Evolutionary conservation across 257 asterid species (phyloP), one percentile per base, ranked within the genome.

Genomic region (Hygrophila difformis): DNA sequence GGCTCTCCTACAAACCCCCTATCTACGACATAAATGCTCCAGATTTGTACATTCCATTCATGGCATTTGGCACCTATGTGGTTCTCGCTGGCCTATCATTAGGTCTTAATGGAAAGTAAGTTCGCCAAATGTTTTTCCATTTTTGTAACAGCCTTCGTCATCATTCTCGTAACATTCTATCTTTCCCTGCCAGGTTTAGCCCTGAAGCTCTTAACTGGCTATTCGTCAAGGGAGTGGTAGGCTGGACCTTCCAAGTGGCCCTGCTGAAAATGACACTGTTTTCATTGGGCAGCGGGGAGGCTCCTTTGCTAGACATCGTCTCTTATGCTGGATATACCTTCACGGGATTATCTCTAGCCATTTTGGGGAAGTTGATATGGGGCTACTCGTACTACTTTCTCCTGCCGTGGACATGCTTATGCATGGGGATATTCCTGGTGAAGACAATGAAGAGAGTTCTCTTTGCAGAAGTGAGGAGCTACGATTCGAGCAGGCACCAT

Each of bases 1-100:
- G 77, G 65, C 77, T 69, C 18, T 69, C 81, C 36, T 74, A 74
- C 62, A 74, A 74, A 40, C 81, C 77, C 22, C 81, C 81, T 18
- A 59, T 74, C 39, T 65, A 69, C 8, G 81, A 74, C 49, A 74
- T 74, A 59, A 69, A 74, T 62, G 81, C 81, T 44, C 81, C 81
- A 7, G 81, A 74, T 41, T 47, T 74, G 61, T 74, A 69, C 71
- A 74, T 74, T 38, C 81, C 81, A 1, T 69, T 74, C 40, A 66
- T 74, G 77, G 77, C 81, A 36, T 74, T 74, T 21, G 81, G 71
- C 18, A 74, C 81, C 22, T 74, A 74, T 60, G 64, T 74, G 53
- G 68, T 74, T 61, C 77, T 74, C 47, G 69, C 74, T 22, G 81
- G 81, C 46, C 47, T 74, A 38, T 58, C 71, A 12, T 55, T 74